A percentile compares a stretch with the other conserved stretches of the same genome.
phyloP scores from a whole-genome alignment of 2,329 filamentous ascomycete genomes.

The Aspergillus terreus region DNA sequence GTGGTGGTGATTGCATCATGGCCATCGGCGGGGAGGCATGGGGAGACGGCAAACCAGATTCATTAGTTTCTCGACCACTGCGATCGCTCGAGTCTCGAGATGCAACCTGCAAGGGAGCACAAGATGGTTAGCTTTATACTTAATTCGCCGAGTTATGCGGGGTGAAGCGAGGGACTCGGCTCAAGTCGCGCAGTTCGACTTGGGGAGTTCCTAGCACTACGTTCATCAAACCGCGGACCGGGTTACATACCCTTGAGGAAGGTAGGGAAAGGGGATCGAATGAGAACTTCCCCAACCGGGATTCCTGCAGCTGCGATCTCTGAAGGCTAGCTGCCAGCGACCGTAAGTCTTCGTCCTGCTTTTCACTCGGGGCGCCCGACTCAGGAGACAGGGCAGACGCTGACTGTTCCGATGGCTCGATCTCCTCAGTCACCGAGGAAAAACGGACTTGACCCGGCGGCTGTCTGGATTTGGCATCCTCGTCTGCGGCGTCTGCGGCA shows the following conservation, averaged over 20 bases:
- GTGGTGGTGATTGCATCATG: slow-evolving; percentile 78
- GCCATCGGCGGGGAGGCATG: slow-evolving; percentile 64
- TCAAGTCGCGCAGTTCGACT: too few species aligned
- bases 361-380: slow-evolving; percentile 22
- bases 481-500: slow-evolving; percentile 19
- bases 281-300: slow-evolving; percentile 77
- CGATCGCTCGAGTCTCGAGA: slow-evolving; percentile 59
- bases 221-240: too few species aligned
- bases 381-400: slow-evolving; percentile 17
- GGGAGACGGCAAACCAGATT: slow-evolving; percentile 63
- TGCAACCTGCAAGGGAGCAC: slow-evolving; percentile 29
- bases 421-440: slow-evolving; percentile 67
- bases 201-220: too few species aligned
- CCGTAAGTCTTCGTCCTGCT: slow-evolving; percentile 61
- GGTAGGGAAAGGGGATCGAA: slow-evolving; percentile 91
- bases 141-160: slow-evolving; percentile 3
- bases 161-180: slow-evolving; percentile 2
- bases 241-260: slow-evolving; percentile 38
- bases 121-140: slow-evolving; percentile 8
- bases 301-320: slow-evolving; percentile 72
- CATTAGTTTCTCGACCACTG: slow-evolving; percentile 54
- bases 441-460: slow-evolving; percentile 59
- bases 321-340: slow-evolving; percentile 70
- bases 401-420: slow-evolving; percentile 48
- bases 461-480: slow-evolving; percentile 27